These are phyloP conservation scores for Linnemannia elongata DNA, from an alignment of 192 early-diverging fungal genomes.

Conservation along the genomic window DNA sequence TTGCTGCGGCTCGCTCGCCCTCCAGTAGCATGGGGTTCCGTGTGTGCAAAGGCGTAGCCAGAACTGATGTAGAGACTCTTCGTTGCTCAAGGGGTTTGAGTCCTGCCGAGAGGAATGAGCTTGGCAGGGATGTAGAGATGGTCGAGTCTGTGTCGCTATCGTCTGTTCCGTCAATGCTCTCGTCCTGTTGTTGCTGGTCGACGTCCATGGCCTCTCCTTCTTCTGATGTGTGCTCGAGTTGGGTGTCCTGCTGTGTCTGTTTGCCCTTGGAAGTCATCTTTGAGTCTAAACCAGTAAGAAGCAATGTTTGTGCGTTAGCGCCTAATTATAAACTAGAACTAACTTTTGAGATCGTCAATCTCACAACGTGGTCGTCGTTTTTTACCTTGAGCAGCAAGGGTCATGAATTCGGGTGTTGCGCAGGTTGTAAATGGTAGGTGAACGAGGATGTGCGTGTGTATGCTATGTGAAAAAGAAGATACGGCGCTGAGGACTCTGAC, in stretches of 20 bases:
- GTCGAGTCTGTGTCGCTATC: conserved; percentile 26
- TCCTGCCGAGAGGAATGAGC: conserved; percentile 22
- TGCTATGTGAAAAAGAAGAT: background rate
- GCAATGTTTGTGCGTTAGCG: background rate
- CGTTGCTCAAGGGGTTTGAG: conserved; percentile 8
- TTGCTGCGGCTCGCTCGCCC: conserved; percentile 11
- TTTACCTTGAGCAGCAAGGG: background rate
- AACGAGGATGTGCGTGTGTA: background rate
- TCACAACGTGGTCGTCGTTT: background rate
- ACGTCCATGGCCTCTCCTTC: conserved; percentile 24
- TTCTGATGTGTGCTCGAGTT: background rate
- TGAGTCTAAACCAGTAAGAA: background rate
- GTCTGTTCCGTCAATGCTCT: background rate
- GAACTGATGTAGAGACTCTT: conserved; percentile 18
- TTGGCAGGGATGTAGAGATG: conserved; percentile 42
- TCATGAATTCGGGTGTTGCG: background rate
- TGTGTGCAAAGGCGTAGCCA: conserved; percentile 17
- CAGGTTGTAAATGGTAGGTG: background rate
- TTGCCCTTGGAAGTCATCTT: background rate
- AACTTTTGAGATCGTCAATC: background rate
- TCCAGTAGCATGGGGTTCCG: conserved; percentile 15
- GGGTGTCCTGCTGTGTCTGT: background rate
- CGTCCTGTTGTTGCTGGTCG: conserved; percentile 4
- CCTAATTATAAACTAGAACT: background rate
- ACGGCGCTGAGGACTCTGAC: background rate